Conservation (phyloP, 306 rosid genomes). For the Hippophae rhamnoides region DNA sequence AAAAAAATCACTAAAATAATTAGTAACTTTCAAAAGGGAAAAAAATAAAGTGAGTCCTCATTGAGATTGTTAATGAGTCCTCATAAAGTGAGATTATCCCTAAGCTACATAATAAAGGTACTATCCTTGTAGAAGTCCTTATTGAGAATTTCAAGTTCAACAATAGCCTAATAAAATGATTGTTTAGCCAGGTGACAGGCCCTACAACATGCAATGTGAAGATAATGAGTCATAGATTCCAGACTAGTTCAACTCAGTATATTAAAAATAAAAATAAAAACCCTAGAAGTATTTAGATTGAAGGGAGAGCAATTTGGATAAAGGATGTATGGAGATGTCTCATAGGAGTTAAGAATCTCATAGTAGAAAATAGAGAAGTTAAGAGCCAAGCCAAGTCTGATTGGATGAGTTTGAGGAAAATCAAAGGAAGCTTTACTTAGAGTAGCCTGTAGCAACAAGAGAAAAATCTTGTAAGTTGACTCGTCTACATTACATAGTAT, state of each 20-base stretch:
- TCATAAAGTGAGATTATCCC: slow-evolving; percentile 67
- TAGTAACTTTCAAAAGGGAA: too few relatives aligned
- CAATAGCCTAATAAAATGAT: slow-evolving; percentile 36
- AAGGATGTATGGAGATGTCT: too few relatives aligned
- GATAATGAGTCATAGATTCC: neutral
- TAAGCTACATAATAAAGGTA: slow-evolving; percentile 59
- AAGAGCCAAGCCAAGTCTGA: slow-evolving; percentile 57
- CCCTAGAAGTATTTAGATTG: neutral
- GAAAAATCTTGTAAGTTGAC: neutral
- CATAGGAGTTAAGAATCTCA: slow-evolving; percentile 63
- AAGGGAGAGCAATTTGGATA: neutral
- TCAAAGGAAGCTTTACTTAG: slow-evolving; percentile 28
- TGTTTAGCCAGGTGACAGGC: slow-evolving; percentile 36
- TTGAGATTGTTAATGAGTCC: too few relatives aligned
- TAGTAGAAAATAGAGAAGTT: slow-evolving; percentile 68
- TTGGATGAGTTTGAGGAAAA: slow-evolving; percentile 52
- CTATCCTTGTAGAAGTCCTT: slow-evolving; percentile 65
- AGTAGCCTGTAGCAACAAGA: slow-evolving; percentile 25
- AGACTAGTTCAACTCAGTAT: neutral
- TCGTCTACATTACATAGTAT: neutral
- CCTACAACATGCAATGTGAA: slow-evolving; percentile 14
- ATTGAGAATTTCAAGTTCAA: slow-evolving; percentile 32
- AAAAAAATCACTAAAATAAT: too few relatives aligned
- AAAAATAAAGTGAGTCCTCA: too few relatives aligned
- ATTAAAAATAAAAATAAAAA: neutral